Evolutionary conservation across 306 rosid species (phyloP), one percentile per base, ranked within the genome.

Genomic region (Vicia villosa): DNA sequence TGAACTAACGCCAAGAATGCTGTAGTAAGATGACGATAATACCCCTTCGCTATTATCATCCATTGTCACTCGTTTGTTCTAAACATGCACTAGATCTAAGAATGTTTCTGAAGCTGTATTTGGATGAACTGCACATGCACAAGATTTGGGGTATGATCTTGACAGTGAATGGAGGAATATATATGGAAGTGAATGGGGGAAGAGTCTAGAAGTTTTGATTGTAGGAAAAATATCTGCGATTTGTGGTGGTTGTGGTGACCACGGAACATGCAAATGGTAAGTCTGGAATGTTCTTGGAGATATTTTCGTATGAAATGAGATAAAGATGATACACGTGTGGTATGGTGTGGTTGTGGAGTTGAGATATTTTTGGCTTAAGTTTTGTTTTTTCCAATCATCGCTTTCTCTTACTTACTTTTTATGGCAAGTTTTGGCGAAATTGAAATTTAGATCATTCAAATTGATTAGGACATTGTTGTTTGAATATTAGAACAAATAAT

Each of bases 1-100:
- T 0, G 83, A 73, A 21, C 71, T 10, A 9, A 92, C 85, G 50
- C 98, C 96, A 12, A 92, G 93, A 80, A 92, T 63, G 6, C 43
- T 41, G 74, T 88, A 90, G 26, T 87, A 92, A 41, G 88, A 83
- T 0, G 69, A 83, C 0, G 78, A 45, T 0, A 62, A 52, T 1
- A 17, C 21, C 37, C 70, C 69, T 4, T 67, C 6, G 15, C 10
- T 14, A 1, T 14, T 38, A 14, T 34, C 55, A 28, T 74, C 85
- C 91, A 86, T 83, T 47, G 3, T 72, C 30, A 22, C 5, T 77
- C 37, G 12, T 5, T 55, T 37, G 12, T 5, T 55, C 50, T 21
- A 10, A 12, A 40, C 17, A 19, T 21, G 13, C 42, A 61, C 16
- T 36, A 6, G 34, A 30, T 30, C 4, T 1, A 30, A 30, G 34